Evolutionary conservation across 139 green algal species (phyloP).

Genomic region (Haematococcus lacustris): DNA sequence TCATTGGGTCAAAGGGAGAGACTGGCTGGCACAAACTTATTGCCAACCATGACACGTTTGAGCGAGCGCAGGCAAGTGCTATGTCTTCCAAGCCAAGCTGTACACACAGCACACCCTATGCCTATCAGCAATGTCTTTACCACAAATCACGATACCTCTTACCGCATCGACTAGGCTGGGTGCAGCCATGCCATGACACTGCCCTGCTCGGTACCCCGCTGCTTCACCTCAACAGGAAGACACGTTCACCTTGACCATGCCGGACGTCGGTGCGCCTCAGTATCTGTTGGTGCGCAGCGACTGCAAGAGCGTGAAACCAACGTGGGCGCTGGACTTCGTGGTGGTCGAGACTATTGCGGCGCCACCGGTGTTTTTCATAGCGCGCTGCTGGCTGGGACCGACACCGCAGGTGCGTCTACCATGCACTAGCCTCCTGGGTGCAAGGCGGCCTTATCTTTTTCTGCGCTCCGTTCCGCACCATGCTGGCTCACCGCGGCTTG

Average conservation of each 20-base stretch:
- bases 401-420: not conserved
- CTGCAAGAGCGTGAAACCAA: not conserved
- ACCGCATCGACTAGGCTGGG: too few species aligned
- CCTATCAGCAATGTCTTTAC: too few species aligned
- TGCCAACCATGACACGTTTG: slow-evolving; percentile 41
- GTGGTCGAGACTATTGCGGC: not conserved
- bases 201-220: too few species aligned
- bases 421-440: too few species aligned
- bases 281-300: not conserved
- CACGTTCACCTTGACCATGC: not conserved
- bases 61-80: slow-evolving; percentile 34
- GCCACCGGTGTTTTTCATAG: not conserved
- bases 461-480: too few species aligned
- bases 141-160: too few species aligned
- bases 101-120: too few species aligned
- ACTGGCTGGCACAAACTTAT: slow-evolving; percentile 36
- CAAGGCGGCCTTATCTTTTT: too few species aligned
- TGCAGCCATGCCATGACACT: too few species aligned
- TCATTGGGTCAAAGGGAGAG: slow-evolving; percentile 29
- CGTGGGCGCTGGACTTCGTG: not conserved
- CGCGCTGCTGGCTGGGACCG: slow-evolving; percentile 1
- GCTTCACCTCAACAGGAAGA: too few species aligned
- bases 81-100: too few species aligned
- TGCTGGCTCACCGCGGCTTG: too few species aligned
- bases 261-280: not conserved